Percentiles rank a stretch among this genome's conserved stretches.
Conservation (phyloP, 2,329 filamentous ascomycete species). For the Microdochium trichocladiopsis region DNA sequence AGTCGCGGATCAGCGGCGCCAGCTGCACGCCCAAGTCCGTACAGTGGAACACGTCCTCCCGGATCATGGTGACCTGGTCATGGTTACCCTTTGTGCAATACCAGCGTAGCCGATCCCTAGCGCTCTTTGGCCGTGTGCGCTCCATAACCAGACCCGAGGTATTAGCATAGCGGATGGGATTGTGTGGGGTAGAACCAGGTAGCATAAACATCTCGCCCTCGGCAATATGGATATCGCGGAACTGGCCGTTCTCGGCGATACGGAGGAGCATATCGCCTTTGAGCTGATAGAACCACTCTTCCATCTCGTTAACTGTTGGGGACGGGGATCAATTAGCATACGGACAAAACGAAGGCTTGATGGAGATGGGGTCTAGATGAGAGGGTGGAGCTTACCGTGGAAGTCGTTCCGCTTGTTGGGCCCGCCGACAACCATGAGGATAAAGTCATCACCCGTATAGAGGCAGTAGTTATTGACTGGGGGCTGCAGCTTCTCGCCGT, state of each 20-base stretch:
- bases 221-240: constrained; percentile 1
- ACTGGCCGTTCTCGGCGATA: constrained; percentile 2
- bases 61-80: constrained; percentile 7
- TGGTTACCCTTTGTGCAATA: constrained; percentile 13
- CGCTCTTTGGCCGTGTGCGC: constrained; percentile 8
- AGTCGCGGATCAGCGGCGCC: constrained; percentile 10
- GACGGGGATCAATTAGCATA: background rate
- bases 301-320: constrained; percentile 10
- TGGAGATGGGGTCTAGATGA: too few relatives aligned
- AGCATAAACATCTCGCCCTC: constrained; percentile 4
- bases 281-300: constrained; percentile 13
- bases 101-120: constrained; percentile 11
- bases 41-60: constrained; percentile 11
- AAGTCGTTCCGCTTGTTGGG: constrained; percentile 13
- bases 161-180: constrained; percentile 10
- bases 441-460: constrained; percentile 10
- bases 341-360: too few relatives aligned
- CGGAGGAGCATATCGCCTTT: constrained; percentile 2
- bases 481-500: constrained; percentile 9
- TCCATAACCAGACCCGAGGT: constrained; percentile 13
- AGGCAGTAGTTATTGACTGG: constrained; percentile 15
- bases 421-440: constrained; percentile 13
- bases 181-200: constrained; percentile 10
- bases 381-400: constrained; percentile 5
- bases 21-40: constrained; percentile 11